phyloP scores from a whole-genome alignment of 1,139 yeast species.

The Saccharomyces uvarum region DNA sequence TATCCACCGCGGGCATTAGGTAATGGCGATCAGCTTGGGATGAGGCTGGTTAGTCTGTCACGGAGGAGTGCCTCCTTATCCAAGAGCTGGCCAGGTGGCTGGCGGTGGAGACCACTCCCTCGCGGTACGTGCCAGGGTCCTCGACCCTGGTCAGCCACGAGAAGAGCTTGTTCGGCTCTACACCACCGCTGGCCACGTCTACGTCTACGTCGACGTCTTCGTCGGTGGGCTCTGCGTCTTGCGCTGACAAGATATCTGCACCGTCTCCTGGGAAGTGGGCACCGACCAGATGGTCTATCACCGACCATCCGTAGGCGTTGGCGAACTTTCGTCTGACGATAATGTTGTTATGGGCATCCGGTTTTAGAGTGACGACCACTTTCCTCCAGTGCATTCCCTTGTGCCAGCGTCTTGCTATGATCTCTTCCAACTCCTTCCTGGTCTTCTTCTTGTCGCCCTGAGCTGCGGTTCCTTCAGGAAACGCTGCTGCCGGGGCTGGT shows the following conservation, averaged over 20 bases:
- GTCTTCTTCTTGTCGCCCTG: slow-evolving; percentile 33
- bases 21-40: neutral
- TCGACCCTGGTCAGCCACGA: slow-evolving; percentile 11
- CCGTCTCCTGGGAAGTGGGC: slow-evolving; percentile 43
- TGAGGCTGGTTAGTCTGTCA: neutral
- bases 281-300: slow-evolving; percentile 68
- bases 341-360: slow-evolving; percentile 94
- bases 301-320: slow-evolving; percentile 97
- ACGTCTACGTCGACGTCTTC: neutral
- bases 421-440: slow-evolving; percentile 46
- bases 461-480: slow-evolving; percentile 14
- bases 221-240: neutral
- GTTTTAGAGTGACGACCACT: slow-evolving; percentile 72
- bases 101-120: slow-evolving; percentile 6
- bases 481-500: slow-evolving; percentile 36
- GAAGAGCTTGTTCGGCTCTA: slow-evolving; percentile 8
- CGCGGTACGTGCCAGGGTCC: neutral
- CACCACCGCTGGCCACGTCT: neutral
- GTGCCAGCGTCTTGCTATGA: slow-evolving; percentile 85
- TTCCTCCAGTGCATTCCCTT: slow-evolving; percentile 79
- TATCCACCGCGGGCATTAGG: neutral
- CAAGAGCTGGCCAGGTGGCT: slow-evolving; percentile 1
- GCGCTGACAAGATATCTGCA: neutral
- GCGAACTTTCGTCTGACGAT: slow-evolving; percentile 81
- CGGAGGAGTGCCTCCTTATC: neutral